phyloP scores from a whole-genome alignment of 805 yeast genomes.

The Saturnispora gosingensis region DNA sequence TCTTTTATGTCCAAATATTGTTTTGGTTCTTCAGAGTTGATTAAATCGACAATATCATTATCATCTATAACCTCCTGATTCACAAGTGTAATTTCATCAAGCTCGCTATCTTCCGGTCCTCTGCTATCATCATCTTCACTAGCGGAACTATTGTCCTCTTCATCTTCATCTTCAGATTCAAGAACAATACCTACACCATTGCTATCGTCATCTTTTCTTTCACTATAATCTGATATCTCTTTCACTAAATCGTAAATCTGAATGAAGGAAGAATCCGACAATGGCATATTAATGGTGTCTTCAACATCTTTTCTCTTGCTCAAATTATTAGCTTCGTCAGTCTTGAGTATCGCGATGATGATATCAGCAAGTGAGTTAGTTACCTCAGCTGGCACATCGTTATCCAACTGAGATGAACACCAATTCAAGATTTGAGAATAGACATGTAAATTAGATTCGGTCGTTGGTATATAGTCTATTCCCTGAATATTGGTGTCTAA shows the following conservation, averaged over 20 bases:
- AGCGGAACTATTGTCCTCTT: slow-evolving; percentile 24
- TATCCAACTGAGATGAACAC: slow-evolving; percentile 46
- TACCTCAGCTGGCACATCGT: slow-evolving; percentile 69
- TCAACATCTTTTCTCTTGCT: slow-evolving; percentile 43
- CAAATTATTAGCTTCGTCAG: slow-evolving; percentile 33
- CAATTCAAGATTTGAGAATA: slow-evolving; percentile 54
- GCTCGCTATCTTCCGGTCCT: slow-evolving; percentile 21
- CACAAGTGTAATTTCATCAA: slow-evolving; percentile 21
- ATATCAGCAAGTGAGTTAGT: slow-evolving; percentile 66
- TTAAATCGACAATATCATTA: slow-evolving; percentile 15
- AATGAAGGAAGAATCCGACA: slow-evolving; percentile 38
- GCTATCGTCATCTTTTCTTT: slow-evolving; percentile 20
- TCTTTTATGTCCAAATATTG: slow-evolving; percentile 13
- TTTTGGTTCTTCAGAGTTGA: slow-evolving; percentile 11
- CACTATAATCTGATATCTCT: slow-evolving; percentile 41
- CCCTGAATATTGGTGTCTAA: slow-evolving; percentile 35
- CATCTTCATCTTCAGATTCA: slow-evolving; percentile 32
- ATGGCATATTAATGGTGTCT: slow-evolving; percentile 33
- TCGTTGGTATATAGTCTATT: slow-evolving; percentile 55
- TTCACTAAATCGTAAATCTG: slow-evolving; percentile 36
- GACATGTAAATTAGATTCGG: slow-evolving; percentile 37
- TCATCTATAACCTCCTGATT: slow-evolving; percentile 19
- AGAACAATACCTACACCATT: slow-evolving; percentile 29
- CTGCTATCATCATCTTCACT: slow-evolving; percentile 26
- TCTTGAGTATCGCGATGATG: slow-evolving; percentile 44